Evolutionary conservation across 139 green algal genomes (phyloP).

Genomic region (Ulvella scutata): DNA sequence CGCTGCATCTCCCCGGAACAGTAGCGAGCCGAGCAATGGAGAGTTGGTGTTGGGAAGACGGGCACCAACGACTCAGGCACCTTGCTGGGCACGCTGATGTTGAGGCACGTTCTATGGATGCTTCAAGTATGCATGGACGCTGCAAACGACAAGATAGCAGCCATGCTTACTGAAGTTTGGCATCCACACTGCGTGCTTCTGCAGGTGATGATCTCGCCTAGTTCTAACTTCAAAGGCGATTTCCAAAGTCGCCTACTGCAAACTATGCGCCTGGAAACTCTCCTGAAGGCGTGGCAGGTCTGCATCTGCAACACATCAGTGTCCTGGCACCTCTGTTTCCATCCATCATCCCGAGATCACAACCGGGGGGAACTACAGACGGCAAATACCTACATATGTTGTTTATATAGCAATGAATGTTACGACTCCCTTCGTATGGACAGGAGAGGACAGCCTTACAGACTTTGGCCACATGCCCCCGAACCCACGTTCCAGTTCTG

Average conservation of each 20-base stretch:
- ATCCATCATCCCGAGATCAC: too few relatives aligned
- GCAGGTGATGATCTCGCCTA: not conserved
- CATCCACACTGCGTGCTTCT: not conserved
- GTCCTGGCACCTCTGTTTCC: not conserved
- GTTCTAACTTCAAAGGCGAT: not conserved
- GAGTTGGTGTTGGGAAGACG: not conserved
- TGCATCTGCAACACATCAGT: not conserved
- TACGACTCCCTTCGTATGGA: not conserved
- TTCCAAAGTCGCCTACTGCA: not conserved
- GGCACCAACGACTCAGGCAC: not conserved
- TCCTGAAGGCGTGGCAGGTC: not conserved
- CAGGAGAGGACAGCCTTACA: not conserved
- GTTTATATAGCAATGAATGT: too few relatives aligned
- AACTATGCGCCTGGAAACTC: not conserved
- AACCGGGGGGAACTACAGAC: too few relatives aligned
- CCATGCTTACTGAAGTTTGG: not conserved
- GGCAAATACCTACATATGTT: too few relatives aligned
- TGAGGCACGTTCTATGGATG: not conserved
- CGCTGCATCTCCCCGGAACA: not conserved
- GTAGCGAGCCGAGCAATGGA: not conserved
- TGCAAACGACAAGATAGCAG: not conserved
- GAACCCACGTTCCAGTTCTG: not conserved
- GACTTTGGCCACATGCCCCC: not conserved
- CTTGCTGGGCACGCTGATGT: not conserved
- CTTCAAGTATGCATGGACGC: not conserved